phyloP scores from a whole-genome alignment of 192 early-diverging fungal species.

The Mortierella antarctica region DNA sequence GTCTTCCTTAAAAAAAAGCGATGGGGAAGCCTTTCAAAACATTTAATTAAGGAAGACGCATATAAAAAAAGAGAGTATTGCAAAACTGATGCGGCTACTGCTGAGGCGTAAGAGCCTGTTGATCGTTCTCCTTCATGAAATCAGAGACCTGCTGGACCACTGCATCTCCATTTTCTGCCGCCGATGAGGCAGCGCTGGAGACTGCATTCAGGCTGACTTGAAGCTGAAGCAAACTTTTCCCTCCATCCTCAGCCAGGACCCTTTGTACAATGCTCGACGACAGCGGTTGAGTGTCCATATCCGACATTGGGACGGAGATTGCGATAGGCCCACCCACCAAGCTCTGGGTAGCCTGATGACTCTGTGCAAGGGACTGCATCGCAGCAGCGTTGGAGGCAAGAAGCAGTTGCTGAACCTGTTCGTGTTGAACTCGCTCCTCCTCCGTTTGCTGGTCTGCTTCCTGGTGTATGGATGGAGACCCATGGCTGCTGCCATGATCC shows the following conservation, averaged over 20 bases:
- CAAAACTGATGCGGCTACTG: not conserved
- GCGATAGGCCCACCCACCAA: slow-evolving; percentile 24
- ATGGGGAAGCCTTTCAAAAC: too few species aligned
- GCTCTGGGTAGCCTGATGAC: not conserved
- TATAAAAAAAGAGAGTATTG: too few species aligned
- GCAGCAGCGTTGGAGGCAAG: slow-evolving; percentile 23
- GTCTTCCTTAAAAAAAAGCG: too few species aligned
- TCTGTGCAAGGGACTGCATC: slow-evolving; percentile 22
- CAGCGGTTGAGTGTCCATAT: slow-evolving; percentile 30
- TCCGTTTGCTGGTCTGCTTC: slow-evolving; percentile 1
- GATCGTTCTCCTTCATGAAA: slow-evolving; percentile 49
- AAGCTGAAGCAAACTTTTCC: slow-evolving; percentile 26
- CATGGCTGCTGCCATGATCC: not conserved
- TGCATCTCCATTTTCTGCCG: slow-evolving; percentile 13
- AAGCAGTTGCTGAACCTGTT: slow-evolving; percentile 23
- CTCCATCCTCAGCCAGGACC: slow-evolving; percentile 24
- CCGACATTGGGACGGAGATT: slow-evolving; percentile 38
- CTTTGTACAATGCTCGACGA: slow-evolving; percentile 48
- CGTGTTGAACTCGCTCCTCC: slow-evolving; percentile 11
- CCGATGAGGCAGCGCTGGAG: slow-evolving; percentile 1
- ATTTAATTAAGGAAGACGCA: not conserved
- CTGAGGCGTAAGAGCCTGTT: not conserved
- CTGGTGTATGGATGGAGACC: slow-evolving; percentile 1
- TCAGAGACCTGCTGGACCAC: slow-evolving; percentile 45
- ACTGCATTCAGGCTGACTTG: slow-evolving; percentile 18